Conservation (phyloP, 257 asterid genomes). For the Craterostigma plantagineum region DNA sequence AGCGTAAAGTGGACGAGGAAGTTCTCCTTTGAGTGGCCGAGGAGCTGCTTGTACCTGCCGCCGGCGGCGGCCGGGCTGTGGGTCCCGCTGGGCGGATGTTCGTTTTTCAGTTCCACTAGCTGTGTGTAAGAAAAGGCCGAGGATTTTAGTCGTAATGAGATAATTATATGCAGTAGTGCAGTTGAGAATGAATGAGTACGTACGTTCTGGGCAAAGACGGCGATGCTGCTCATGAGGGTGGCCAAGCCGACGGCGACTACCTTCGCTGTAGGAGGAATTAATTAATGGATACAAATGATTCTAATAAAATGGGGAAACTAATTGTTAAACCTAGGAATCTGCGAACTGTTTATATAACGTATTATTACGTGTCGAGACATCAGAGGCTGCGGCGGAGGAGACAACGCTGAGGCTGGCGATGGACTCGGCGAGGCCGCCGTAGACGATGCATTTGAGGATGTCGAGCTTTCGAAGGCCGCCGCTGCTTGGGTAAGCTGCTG, state of each 20-base stretch:
- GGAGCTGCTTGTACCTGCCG: conserved; percentile 15
- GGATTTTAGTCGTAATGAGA: too few relatives aligned
- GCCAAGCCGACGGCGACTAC: conserved; percentile 46
- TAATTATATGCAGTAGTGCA: too few relatives aligned
- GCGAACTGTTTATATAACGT: too few relatives aligned
- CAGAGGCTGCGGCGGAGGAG: conserved; percentile 57
- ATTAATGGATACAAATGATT: too few relatives aligned
- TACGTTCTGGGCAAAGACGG: conserved; percentile 16
- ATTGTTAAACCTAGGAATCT: too few relatives aligned
- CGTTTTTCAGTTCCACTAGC: conserved; percentile 36
- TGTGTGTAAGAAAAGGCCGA: conserved; percentile 12
- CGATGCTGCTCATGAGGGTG: conserved; percentile 31
- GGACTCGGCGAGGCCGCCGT: conserved; percentile 48
- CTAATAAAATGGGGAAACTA: not conserved
- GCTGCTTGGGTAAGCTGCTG: too few relatives aligned
- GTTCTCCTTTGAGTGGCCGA: conserved; percentile 24
- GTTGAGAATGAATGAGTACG: too few relatives aligned
- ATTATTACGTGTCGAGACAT: conserved; percentile 34
- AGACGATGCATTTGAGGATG: conserved; percentile 36
- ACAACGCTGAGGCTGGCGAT: conserved; percentile 47
- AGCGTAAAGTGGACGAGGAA: conserved; percentile 28
- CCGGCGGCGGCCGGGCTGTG: too few relatives aligned
- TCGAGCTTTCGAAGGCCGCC: conserved; percentile 12
- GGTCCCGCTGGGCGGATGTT: not conserved
- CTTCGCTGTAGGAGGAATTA: conserved; percentile 39